phyloP scores from a whole-genome alignment of 2,329 filamentous ascomycete species.

The Curvularia lunata region DNA sequence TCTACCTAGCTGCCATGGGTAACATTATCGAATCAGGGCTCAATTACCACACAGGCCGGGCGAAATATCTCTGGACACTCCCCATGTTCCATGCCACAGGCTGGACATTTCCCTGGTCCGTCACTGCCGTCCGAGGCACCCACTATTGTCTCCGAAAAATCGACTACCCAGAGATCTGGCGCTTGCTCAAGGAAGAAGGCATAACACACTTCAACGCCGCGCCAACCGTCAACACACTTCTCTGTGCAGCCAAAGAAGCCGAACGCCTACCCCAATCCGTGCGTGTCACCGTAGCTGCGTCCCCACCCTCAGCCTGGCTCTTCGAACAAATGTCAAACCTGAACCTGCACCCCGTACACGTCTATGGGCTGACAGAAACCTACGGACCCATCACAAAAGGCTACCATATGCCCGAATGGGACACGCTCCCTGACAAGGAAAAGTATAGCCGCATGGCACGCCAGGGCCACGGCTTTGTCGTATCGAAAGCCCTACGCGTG shows the following conservation, averaged over 20 bases:
- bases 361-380: slow-evolving; percentile 87
- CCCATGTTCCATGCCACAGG: slow-evolving; percentile 79
- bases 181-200: slow-evolving; percentile 79
- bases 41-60: slow-evolving; percentile 71
- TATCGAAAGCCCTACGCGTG: slow-evolving; percentile 78
- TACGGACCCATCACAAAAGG: slow-evolving; percentile 96
- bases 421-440: slow-evolving; percentile 72
- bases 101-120: slow-evolving; percentile 90
- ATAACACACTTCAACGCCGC: slow-evolving; percentile 97
- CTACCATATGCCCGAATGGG: slow-evolving; percentile 86
- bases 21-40: slow-evolving; percentile 90
- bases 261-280: slow-evolving; percentile 72
- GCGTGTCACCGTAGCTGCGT: slow-evolving; percentile 89
- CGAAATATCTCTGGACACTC: slow-evolving; percentile 88
- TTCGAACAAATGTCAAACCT: slow-evolving; percentile 91
- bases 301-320: slow-evolving; percentile 84
- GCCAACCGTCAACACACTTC: slow-evolving; percentile 92
- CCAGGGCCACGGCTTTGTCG: slow-evolving; percentile 91
- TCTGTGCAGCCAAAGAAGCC: slow-evolving; percentile 82
- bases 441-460: slow-evolving; percentile 90
- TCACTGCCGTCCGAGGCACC: slow-evolving; percentile 92
- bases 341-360: slow-evolving; percentile 89
- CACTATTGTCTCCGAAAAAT: slow-evolving; percentile 95
- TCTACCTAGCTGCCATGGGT: slow-evolving; percentile 81
- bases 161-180: slow-evolving; percentile 93